A percentile compares a stretch with the other conserved stretches of the same genome.
Conservation (phyloP, 139 green algal genomes). For the Chloropicon primus region DNA sequence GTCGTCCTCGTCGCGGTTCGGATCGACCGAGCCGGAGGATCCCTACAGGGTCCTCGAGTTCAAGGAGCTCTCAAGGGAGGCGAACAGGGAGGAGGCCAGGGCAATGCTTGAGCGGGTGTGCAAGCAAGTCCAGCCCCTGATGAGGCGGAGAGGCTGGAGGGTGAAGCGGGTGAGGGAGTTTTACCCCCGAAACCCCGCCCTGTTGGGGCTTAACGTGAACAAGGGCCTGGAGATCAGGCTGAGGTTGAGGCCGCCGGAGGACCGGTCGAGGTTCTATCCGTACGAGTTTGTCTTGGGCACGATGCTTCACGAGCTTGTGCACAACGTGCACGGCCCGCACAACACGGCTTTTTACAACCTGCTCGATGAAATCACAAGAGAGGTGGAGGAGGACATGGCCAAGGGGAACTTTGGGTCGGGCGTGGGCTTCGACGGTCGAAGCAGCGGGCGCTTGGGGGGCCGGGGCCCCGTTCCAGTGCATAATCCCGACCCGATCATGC, state of each 20-base stretch:
- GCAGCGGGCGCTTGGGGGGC: not conserved
- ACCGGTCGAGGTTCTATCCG: slow-evolving; percentile 32
- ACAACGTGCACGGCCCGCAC: slow-evolving; percentile 52
- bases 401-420: slow-evolving; percentile 5
- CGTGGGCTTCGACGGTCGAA: not conserved
- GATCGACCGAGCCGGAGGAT: not conserved
- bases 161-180: slow-evolving; percentile 13
- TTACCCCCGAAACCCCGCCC: slow-evolving; percentile 32
- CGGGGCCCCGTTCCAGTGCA: not conserved
- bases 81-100: slow-evolving; percentile 24
- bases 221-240: slow-evolving; percentile 35
- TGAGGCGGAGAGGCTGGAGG: slow-evolving; percentile 40
- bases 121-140: slow-evolving; percentile 75
- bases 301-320: slow-evolving; percentile 78
- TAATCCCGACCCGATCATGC: not conserved
- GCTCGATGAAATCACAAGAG: slow-evolving; percentile 66
- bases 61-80: not conserved
- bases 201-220: slow-evolving; percentile 50
- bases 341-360: slow-evolving; percentile 73
- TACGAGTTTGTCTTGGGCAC: slow-evolving; percentile 65
- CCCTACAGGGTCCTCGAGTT: not conserved
- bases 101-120: slow-evolving; percentile 32
- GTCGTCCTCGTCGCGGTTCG: too few relatives aligned
- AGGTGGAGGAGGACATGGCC: slow-evolving; percentile 73
- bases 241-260: slow-evolving; percentile 16